phyloP scores from a whole-genome alignment of 768 basidiomycete genomes.

The Lenzites betulinus region DNA sequence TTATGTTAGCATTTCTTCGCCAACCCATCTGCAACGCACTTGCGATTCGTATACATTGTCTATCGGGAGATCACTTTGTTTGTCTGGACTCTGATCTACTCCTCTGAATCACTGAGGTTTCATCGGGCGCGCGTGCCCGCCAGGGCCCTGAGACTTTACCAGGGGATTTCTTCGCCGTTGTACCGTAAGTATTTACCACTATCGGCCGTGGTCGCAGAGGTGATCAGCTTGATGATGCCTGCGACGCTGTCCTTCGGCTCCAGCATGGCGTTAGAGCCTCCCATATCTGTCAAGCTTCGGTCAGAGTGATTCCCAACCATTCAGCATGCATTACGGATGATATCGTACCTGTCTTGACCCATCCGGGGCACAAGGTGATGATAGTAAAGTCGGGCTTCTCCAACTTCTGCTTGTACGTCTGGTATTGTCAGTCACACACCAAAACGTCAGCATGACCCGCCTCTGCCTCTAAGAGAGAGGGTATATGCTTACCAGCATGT shows the following conservation, averaged over 20 bases:
- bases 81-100: too few relatives aligned
- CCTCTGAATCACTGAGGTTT: too few relatives aligned
- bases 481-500: conserved; percentile 38
- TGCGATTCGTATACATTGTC: too few relatives aligned
- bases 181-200: conserved; percentile 4
- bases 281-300: conserved; percentile 9
- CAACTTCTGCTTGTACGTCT: conserved; percentile 15
- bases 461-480: too few relatives aligned
- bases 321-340: neutral
- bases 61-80: too few relatives aligned
- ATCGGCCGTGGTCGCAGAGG: neutral
- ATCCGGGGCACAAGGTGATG: conserved; percentile 11
- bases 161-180: neutral
- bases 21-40: too few relatives aligned
- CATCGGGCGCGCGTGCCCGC: too few relatives aligned
- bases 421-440: too few relatives aligned
- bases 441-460: too few relatives aligned
- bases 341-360: conserved; percentile 17
- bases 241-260: neutral
- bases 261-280: neutral
- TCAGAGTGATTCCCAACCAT: too few relatives aligned
- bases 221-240: neutral
- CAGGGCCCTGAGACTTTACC: too few relatives aligned
- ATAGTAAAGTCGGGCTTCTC: neutral
- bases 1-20: too few relatives aligned